Percentiles rank a stretch among this genome's conserved stretches.
phyloP scores from a whole-genome alignment of 352 stramenopile species.

The Pelagophyceae sp. region DNA sequence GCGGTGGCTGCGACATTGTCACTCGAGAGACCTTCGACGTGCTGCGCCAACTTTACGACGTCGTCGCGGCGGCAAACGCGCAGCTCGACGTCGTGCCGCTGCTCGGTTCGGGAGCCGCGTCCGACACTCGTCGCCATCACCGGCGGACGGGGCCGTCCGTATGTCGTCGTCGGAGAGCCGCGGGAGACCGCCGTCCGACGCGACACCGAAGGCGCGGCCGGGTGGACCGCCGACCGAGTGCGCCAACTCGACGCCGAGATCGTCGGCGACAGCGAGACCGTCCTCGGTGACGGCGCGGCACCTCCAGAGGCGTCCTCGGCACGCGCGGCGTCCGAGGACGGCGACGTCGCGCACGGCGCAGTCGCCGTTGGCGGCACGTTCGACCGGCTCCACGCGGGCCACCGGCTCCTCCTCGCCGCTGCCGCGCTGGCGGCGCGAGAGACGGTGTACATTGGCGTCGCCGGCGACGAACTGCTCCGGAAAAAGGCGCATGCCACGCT shows the following conservation, averaged over 20 bases:
- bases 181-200: no score
- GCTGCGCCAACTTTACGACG: neutral
- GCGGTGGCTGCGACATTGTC: neutral
- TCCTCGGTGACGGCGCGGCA: no score
- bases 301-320: no score
- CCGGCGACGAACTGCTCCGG: slow-evolving; percentile 3
- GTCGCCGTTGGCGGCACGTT: slow-evolving; percentile 15
- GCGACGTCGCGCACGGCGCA: neutral
- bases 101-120: no score
- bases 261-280: no score
- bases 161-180: no score
- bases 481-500: neutral
- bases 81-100: neutral
- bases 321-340: neutral
- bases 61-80: neutral
- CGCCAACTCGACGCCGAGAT: neutral
- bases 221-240: neutral
- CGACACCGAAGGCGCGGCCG: no score
- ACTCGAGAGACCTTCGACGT: neutral
- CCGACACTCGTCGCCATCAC: no score
- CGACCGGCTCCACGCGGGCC: slow-evolving; percentile 16
- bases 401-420: slow-evolving; percentile 6
- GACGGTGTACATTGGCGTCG: slow-evolving; percentile 11
- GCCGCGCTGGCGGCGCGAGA: neutral
- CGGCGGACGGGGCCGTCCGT: no score